Evolutionary conservation across 192 early-diverging fungal genomes (phyloP), one percentile per base, ranked within the genome.

Genomic region (Backusella tuberculispora): DNA sequence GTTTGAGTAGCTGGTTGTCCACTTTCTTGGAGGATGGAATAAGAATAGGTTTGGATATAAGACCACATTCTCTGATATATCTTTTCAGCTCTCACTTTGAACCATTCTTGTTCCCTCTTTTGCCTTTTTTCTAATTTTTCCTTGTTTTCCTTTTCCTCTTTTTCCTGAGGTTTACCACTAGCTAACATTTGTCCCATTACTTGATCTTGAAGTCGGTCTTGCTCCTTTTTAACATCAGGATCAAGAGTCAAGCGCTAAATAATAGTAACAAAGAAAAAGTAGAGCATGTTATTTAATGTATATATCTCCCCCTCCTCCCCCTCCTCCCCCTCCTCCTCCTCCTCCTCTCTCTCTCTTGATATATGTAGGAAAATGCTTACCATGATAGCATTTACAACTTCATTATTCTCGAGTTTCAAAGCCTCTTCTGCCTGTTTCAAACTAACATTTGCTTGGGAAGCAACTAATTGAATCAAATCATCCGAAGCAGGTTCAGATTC

Each of bases 361-460:
- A 34, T 34, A 34, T 2, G 2, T 37, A 21, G 13, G 5, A 44
- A 29, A 29, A 43, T 81, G 43, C 29, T 71, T 77, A 85, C 84
- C 81, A 89, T 86, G 48, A 93, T 87, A 72, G 98, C 95, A 82
- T 97, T 97, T 76, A 99, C 93, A 73, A 98, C 92, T 81, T 99
- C 95, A 85, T 89, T 94, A 78, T 89, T 82, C 84, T 93, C 90
- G 69, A 83, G 83, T 85, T 92, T 94, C 76, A 99, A 88, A 45
- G 96, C 97, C 85, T 91, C 91, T 80, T 98, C 87, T 41, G 98
- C 98, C 87, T 95, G 91, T 82, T 87, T 78, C 46, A 95, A 92
- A 66, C 87, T 85, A 80, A 92, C 92, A 83, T 89, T 90, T 0
- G 90, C 86, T 76, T 91, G 89, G 13, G 84, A 81, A 13, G 85